Base-by-base conservation (phyloP, 495 filamentous ascomycete species). In the Xanthoparmelia taractica region DNA sequence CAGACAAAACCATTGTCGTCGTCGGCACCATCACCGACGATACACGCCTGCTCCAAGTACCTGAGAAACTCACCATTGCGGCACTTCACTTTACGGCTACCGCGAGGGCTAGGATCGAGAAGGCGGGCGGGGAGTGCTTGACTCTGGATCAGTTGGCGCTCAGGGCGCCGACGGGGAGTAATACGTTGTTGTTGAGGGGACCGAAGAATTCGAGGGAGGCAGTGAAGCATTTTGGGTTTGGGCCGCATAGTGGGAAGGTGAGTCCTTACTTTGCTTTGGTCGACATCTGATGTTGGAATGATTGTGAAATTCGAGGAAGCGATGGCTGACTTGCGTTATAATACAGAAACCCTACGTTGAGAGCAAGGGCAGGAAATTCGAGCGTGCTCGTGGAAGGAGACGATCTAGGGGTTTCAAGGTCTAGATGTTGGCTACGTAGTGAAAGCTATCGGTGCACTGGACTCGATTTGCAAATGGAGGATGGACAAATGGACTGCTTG, bases 321-420 rank as follows among this genome's bases (percentile, higher is more conserved):
- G 20, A 12, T 25, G 59, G 47, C 76, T 80, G 57, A 80, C 57
- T 43, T 40, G 36, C 68, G 61, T 67, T 91, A 33, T 4, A 8
- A 33, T 33, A 17, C 29, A 54, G 91, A 96, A 96, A 84, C 95
- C 95, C 33, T 92, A 97, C 70, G 85, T 98, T 71, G 85, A 87
- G 77, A 94, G 89, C 84, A 98, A 98, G 87, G 95, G 95, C 71
- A 88, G 95, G 77, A 98, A 98, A 84, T 98, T 97, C 82, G 94
- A 98, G 86, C 82, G 84, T 61, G 94, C 93, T 74, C 92, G 94
- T 92, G 94, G 94, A 74, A 90, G 94, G 77, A 93, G 94, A 83
- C 82, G 91, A 76, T 96, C 92, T 69, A 81, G 86, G 67, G 94
- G 95, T 82, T 98, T 97, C 90, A 98, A 98, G 90, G 94, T 98